phyloP scores from a whole-genome alignment of 2,329 filamentous ascomycete species.

The Aschersonia sp. region DNA sequence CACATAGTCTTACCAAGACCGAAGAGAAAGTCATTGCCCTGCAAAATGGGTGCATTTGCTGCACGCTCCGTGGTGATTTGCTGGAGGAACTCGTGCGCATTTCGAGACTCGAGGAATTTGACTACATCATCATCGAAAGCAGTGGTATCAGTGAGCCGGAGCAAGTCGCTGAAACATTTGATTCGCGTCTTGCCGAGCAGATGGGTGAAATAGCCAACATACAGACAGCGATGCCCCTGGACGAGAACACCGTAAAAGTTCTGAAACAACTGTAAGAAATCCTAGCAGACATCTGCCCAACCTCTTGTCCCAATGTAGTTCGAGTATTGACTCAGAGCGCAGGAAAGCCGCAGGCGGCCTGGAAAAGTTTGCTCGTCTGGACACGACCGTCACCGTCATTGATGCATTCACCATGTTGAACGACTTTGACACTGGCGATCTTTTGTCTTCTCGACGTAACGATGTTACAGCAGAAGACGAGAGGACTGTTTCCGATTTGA shows the following conservation, averaged over 20 bases:
- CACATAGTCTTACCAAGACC: constrained; percentile 39
- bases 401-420: constrained; percentile 60
- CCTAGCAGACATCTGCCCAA: background rate
- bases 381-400: constrained; percentile 59
- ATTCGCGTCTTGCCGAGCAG: constrained; percentile 35
- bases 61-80: constrained; percentile 55
- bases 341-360: constrained; percentile 45
- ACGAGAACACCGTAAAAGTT: constrained; percentile 18
- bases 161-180: constrained; percentile 62
- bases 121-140: constrained; percentile 60
- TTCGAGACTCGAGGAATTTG: constrained; percentile 44
- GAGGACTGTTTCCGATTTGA: constrained; percentile 57
- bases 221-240: constrained; percentile 15
- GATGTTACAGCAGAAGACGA: constrained; percentile 54
- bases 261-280: constrained; percentile 18
- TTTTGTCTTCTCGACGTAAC: constrained; percentile 47
- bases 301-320: background rate
- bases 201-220: constrained; percentile 21
- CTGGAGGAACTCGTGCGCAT: constrained; percentile 54
- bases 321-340: background rate
- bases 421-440: constrained; percentile 56
- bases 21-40: constrained; percentile 52
- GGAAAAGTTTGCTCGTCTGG: constrained; percentile 49
- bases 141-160: constrained; percentile 59
- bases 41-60: constrained; percentile 66